Base-by-base conservation (phyloP, 805 yeast genomes). In the Yarrowia divulgata region DNA sequence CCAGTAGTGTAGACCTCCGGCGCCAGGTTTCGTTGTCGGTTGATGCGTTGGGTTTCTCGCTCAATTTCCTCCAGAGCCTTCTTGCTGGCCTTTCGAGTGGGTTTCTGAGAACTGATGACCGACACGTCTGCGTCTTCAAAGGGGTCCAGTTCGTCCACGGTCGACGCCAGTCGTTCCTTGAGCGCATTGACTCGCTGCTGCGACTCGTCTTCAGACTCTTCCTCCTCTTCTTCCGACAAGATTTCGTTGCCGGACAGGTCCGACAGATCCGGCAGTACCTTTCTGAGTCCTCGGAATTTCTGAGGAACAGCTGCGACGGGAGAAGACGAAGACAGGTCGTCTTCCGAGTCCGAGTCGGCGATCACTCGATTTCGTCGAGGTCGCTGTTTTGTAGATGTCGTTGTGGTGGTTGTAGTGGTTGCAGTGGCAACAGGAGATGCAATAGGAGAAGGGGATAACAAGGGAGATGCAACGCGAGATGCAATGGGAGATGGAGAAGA, bases 21-120 rank as follows among this genome's bases (percentile, higher is more conserved):
- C 3, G 73, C 75, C n/a, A 74, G 70, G 29, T 73, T 71, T 13
- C 73, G 67, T 10, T 69, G 68, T 45, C 73, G 70, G 50, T 72
- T 71, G 66, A 74, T 70, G 46, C 73, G 40, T 50, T 67, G 73
- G 14, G 72, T 71, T 37, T 73, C 74, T 16, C 69, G 35, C 50
- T 68, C 70, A 9, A 72, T 69, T 23, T 71, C 68, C 52, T 72
- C 75, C 43, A 55, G 64, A 8, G 73, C 74, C 62, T 73, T 74
- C 42, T 73, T 73, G 34, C 57, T 48, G 29, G 57, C 68, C 32
- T 63, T 63, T 48, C 68, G 35, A 8, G 68, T 63, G 8, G 68
- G 68, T 13, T 48, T 63, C 48, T 63, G 68, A 0, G 46, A 37
- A 16, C 45, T 34, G 23, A 45, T 14, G 7, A 60, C 52, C 1